phyloP scores from a whole-genome alignment of 371 early-diverging fungal genomes.

The Dichotomocladium elegans region DNA sequence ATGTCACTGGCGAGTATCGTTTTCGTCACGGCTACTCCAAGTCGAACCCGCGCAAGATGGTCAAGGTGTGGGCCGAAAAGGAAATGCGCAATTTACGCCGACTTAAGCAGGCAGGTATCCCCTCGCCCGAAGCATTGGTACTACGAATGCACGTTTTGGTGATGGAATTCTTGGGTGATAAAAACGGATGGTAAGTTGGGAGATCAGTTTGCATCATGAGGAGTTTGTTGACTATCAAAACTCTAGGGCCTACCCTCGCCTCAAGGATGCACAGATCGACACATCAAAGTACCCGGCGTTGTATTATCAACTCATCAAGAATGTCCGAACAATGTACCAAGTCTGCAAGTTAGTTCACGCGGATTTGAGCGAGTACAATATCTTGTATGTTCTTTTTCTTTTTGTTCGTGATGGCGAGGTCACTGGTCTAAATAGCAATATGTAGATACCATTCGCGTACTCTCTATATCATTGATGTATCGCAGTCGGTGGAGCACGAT shows the following conservation, averaged over 20 bases:
- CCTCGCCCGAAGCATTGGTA: slow-evolving; percentile 93
- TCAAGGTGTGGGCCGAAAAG: slow-evolving; percentile 99
- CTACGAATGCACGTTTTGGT: slow-evolving; percentile 96
- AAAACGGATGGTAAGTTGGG: slow-evolving; percentile 73
- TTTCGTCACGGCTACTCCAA: slow-evolving; percentile 96
- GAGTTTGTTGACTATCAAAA: not conserved
- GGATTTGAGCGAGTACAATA: slow-evolving; percentile 99
- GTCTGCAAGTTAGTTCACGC: slow-evolving; percentile 97
- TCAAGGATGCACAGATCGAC: slow-evolving; percentile 91
- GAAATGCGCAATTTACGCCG: slow-evolving; percentile 99
- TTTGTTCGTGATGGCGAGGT: not conserved
- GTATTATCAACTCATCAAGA: slow-evolving; percentile 86
- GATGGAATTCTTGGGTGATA: slow-evolving; percentile 95
- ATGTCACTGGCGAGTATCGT: slow-evolving; percentile 96
- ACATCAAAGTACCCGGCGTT: slow-evolving; percentile 68
- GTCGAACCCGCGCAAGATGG: slow-evolving; percentile 98
- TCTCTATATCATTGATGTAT: slow-evolving; percentile 97
- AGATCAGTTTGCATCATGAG: too few species aligned
- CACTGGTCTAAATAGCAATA: not conserved
- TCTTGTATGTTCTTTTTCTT: slow-evolving; percentile 61
- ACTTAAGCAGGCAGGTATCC: slow-evolving; percentile 87
- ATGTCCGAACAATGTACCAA: slow-evolving; percentile 94
- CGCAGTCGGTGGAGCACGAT: slow-evolving; percentile 98
- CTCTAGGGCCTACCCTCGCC: slow-evolving; percentile 80
- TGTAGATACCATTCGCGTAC: slow-evolving; percentile 72